Evolutionary conservation across 2,329 filamentous ascomycete species (phyloP).

Genomic region (Dendryphion nanum): DNA sequence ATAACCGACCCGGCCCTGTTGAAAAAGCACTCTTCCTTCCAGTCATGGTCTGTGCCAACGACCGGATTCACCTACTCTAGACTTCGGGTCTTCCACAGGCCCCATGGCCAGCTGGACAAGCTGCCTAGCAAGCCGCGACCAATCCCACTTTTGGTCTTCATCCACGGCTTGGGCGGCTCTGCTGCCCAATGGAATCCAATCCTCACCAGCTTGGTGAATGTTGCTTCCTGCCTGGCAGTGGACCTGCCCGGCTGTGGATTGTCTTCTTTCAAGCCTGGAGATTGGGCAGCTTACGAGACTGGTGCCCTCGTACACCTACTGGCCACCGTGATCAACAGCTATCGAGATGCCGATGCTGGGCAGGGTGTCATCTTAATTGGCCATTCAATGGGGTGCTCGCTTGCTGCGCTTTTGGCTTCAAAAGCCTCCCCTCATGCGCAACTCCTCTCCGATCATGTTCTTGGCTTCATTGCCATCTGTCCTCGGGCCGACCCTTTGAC

Average conservation of each 20-base stretch:
- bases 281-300: constrained; percentile 77
- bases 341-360: constrained; percentile 62
- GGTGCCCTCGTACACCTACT: constrained; percentile 75
- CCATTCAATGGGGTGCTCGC: constrained; percentile 85
- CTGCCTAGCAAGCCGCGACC: constrained; percentile 71
- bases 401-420: constrained; percentile 71
- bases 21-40: constrained; percentile 69
- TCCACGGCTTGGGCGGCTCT: constrained; percentile 92
- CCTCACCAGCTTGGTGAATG: constrained; percentile 75
- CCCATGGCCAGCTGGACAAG: constrained; percentile 78
- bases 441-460: constrained; percentile 61
- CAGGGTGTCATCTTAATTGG: constrained; percentile 79
- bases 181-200: constrained; percentile 83
- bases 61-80: constrained; percentile 67
- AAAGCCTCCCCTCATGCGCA: constrained; percentile 53
- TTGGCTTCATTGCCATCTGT: constrained; percentile 78
- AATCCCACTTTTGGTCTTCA: constrained; percentile 81
- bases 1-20: constrained; percentile 75
- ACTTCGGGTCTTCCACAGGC: constrained; percentile 79
- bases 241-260: constrained; percentile 88
- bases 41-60: constrained; percentile 67
- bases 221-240: constrained; percentile 81
- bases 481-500: constrained; percentile 67
- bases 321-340: constrained; percentile 68
- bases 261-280: constrained; percentile 68